Conservation (phyloP, 2,329 filamentous ascomycete species). For the Thelonectria rubi region DNA sequence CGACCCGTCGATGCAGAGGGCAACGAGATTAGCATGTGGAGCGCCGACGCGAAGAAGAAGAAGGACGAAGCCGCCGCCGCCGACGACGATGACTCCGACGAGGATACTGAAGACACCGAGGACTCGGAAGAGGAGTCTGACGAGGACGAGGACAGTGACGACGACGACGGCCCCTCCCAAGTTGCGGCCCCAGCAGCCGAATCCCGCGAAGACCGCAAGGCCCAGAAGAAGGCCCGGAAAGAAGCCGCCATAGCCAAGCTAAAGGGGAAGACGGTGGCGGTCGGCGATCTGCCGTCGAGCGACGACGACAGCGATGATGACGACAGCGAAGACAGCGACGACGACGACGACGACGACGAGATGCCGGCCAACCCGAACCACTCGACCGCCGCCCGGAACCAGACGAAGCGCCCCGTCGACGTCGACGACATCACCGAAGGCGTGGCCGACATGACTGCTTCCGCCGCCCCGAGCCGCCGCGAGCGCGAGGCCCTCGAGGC, state of each 20-base stretch:
- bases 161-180: conserved; percentile 53
- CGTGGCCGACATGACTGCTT: conserved; percentile 61
- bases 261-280: conserved; percentile 75
- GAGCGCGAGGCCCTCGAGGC: conserved; percentile 83
- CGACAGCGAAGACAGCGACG: conserved; percentile 53
- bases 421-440: conserved; percentile 63
- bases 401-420: conserved; percentile 50
- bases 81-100: conserved; percentile 59
- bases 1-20: conserved; percentile 89
- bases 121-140: conserved; percentile 60
- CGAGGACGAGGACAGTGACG: conserved; percentile 60
- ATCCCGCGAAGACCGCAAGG: conserved; percentile 87
- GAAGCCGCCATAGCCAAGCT: conserved; percentile 84
- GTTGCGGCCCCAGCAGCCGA: conserved; percentile 54
- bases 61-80: conserved; percentile 63
- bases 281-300: conserved; percentile 85
- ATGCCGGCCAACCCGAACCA: conserved; percentile 95
- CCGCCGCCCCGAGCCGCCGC: conserved; percentile 57
- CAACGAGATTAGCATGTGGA: conserved; percentile 90
- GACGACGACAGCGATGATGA: conserved; percentile 72
- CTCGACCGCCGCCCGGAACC: conserved; percentile 74
- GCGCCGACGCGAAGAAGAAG: conserved; percentile 61
- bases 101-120: conserved; percentile 46
- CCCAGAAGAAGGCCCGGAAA: conserved; percentile 89
- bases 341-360: conserved; percentile 60